Evolutionary conservation across 768 basidiomycete species (phyloP), one percentile per base, ranked within the genome.

Genomic region (Kwoniella mangroviensis): DNA sequence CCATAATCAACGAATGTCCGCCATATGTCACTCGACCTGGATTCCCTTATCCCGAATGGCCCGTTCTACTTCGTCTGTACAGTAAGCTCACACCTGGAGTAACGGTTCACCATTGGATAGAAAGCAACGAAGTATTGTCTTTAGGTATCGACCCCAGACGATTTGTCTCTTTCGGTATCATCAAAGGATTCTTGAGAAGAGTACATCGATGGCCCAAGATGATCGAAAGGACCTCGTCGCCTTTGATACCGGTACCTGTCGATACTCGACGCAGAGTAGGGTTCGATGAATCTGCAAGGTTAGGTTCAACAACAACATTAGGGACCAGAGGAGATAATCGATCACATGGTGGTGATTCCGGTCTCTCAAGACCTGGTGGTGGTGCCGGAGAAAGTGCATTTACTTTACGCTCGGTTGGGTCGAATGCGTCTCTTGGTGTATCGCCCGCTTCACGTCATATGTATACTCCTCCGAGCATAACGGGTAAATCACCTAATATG

Each of bases 131-230:
- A 22, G 88, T 94, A 19, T 87, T 90, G 59, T 84, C 85, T 6
- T 82, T 90, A 22, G 93, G 92, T 2, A 90, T 98, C 63, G 97
- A 99, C 80, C 87, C 92, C 9, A 88, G 96, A 10, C 88, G 97
- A n/a, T 97, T 99, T 82, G 89, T 93, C 19, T 94, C 92, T 70
- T 99, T 98, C 78, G 97, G 97, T 5, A 92, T 98, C 24, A 96
- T 99, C 84, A 99, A 99, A 90, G 96, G 95, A 0, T 98, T 98
- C 81, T 86, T 99, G 17, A 90, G 93, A 13, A 87, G 97, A 52
- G 90, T 98, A 0, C 93, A 97, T 79, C 89, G 94, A n/a, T 98
- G 90, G 86, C 97, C 96, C 0, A 85, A 95, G 54, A 87, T 79
- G 43, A 40, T 80, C 17, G 79, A 80, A 49, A 58, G 70, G 42